These are phyloP conservation scores for Amaranthus palmeri DNA, from an alignment of 148 eudicot genomes.

Conservation along the genomic window DNA sequence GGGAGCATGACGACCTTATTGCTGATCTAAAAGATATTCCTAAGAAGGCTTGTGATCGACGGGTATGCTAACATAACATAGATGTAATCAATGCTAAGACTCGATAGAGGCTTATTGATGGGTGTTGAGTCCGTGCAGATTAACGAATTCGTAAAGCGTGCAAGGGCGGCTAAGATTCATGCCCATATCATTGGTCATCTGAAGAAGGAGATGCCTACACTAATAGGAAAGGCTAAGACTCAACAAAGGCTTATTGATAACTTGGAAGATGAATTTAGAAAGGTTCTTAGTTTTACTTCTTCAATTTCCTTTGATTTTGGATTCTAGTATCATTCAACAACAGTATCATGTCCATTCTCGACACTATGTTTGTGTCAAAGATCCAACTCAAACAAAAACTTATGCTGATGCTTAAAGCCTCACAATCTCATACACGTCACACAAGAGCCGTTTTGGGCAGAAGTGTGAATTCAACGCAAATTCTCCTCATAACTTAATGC, in stretches of 20 bases:
- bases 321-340: not conserved
- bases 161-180: conserved; percentile 88
- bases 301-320: not conserved
- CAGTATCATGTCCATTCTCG: too few species aligned
- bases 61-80: conserved; percentile 36
- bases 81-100: not conserved
- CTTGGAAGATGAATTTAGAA: conserved; percentile 59
- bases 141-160: conserved; percentile 86
- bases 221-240: conserved; percentile 75
- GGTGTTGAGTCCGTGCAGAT: conserved; percentile 36
- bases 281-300: conserved; percentile 35
- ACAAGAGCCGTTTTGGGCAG: too few species aligned
- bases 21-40: conserved; percentile 77
- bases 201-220: conserved; percentile 81
- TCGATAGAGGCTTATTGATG: not conserved
- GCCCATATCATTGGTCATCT: conserved; percentile 82
- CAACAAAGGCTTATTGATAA: conserved; percentile 83
- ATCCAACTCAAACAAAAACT: too few species aligned
- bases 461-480: too few species aligned
- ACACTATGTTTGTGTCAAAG: too few species aligned
- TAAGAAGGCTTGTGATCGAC: conserved; percentile 84
- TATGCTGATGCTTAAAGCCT: too few species aligned
- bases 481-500: too few species aligned
- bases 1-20: conserved; percentile 82
- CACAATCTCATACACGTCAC: too few species aligned